Conservation (phyloP, 805 yeast genomes). For the Yamadazyma nakazawae region DNA sequence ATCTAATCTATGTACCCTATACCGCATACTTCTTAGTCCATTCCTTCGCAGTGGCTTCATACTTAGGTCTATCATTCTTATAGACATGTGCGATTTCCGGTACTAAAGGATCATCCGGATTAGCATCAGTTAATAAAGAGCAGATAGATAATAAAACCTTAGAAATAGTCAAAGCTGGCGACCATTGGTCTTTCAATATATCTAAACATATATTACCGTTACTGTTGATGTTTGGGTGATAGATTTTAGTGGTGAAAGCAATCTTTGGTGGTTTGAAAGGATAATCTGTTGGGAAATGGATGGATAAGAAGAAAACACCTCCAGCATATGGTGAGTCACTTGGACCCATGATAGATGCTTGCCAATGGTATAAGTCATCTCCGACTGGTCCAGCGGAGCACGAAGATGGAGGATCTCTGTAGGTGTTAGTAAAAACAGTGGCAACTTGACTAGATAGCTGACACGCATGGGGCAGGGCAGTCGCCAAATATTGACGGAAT, state of each 20-base stretch:
- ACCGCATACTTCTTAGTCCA: conserved; percentile 99
- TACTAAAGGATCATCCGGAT: conserved; percentile 98
- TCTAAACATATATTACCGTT: conserved; percentile 96
- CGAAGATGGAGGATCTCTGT: conserved; percentile 96
- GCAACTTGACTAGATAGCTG: neutral
- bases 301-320: conserved; percentile 93
- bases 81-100: conserved; percentile 97
- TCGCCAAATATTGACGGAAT: no score
- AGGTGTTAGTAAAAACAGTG: conserved; percentile 11
- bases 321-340: conserved; percentile 86
- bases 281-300: conserved; percentile 98
- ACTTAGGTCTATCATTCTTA: conserved; percentile 89
- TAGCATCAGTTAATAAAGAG: conserved; percentile 94
- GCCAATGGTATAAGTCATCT: conserved; percentile 98
- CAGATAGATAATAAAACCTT: conserved; percentile 93
- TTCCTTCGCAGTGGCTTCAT: conserved; percentile 95
- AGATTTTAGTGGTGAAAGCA: conserved; percentile 87
- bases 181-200: conserved; percentile 97
- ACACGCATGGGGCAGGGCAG: neutral
- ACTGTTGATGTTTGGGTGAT: conserved; percentile 95
- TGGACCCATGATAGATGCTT: conserved; percentile 99
- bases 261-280: conserved; percentile 97
- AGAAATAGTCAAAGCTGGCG: conserved; percentile 95
- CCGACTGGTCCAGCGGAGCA: conserved; percentile 99
- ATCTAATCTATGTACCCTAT: conserved; percentile 2